phyloP scores from a whole-genome alignment of 345 rosid species.

The Eutrema heterophyllum region DNA sequence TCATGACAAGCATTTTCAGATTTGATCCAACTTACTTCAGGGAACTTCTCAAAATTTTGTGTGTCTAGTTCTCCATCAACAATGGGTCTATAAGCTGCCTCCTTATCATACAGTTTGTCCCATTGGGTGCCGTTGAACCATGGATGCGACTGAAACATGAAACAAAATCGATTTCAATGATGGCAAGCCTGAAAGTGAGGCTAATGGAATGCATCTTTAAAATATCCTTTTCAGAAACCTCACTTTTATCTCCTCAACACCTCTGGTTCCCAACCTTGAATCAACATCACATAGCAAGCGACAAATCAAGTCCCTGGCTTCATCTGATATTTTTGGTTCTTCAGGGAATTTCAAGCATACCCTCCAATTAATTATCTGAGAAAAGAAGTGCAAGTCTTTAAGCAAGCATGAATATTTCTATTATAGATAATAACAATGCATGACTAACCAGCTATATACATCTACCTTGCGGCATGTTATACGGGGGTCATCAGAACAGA shows the following conservation, averaged over 20 bases:
- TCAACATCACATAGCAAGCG: conserved; percentile 93
- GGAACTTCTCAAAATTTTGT: conserved; percentile 96
- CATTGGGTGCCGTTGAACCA: conserved; percentile 77
- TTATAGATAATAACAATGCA: conserved; percentile 6
- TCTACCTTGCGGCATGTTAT: conserved; percentile 92
- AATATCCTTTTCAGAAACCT: not conserved
- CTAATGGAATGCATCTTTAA: not conserved
- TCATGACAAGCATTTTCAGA: not conserved
- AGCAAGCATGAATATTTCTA: conserved; percentile 17
- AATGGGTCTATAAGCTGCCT: conserved; percentile 76
- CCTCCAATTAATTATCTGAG: conserved; percentile 88
- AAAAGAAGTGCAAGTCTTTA: conserved; percentile 19
- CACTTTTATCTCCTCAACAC: conserved; percentile 90
- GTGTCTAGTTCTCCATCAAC: conserved; percentile 93
- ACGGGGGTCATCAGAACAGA: conserved; percentile 96
- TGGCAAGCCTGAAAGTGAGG: not conserved
- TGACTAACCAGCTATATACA: conserved; percentile 18
- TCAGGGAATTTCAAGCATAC: conserved; percentile 95
- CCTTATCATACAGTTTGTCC: conserved; percentile 86
- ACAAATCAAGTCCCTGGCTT: conserved; percentile 82
- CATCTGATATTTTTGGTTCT: conserved; percentile 76
- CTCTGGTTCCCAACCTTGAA: conserved; percentile 80
- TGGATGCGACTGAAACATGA: conserved; percentile 59
- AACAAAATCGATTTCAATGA: not conserved
- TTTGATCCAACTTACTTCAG: conserved; percentile 62